Evolutionary conservation across 805 yeast genomes (phyloP).

Genomic region (Metahyphopichia silvanorum): DNA sequence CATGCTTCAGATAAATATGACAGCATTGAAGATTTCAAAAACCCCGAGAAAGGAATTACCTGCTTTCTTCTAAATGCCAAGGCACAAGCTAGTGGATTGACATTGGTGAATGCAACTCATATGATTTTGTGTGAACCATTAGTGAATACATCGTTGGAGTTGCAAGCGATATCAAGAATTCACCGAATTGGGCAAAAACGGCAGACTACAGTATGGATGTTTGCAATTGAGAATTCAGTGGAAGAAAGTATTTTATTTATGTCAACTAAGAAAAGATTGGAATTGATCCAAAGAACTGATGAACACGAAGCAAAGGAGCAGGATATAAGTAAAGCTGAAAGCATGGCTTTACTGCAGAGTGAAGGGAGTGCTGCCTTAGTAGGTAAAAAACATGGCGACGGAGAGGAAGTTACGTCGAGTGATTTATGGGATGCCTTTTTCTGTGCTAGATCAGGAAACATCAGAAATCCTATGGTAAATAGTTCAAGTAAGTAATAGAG

Average conservation of each 20-base stretch:
- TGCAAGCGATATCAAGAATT: conserved; percentile 89
- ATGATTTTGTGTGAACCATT: conserved; percentile 91
- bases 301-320: conserved; percentile 25
- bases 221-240: conserved; percentile 76
- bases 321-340: conserved; percentile 42
- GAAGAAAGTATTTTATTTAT: conserved; percentile 83
- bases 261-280: conserved; percentile 57
- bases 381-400: conserved; percentile 40
- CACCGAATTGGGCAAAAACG: conserved; percentile 88
- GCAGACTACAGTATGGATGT: conserved; percentile 89
- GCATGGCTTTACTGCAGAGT: conserved; percentile 51
- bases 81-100: conserved; percentile 87
- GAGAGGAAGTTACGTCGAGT: conserved; percentile 55
- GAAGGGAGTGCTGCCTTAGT: conserved; percentile 49
- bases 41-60: conserved; percentile 55
- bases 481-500: neutral
- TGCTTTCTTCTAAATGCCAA: conserved; percentile 84
- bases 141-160: conserved; percentile 79
- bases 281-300: conserved; percentile 5
- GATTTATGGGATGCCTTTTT: conserved; percentile 68
- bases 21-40: conserved; percentile 59
- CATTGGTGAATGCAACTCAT: conserved; percentile 88
- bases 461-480: conserved; percentile 4
- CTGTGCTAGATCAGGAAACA: conserved; percentile 15
- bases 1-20: conserved; percentile 25